Percentiles rank a stretch among this genome's conserved stretches.
Conservation (phyloP, 495 filamentous ascomycete genomes). For the Hyaloscypha hepaticicola region DNA sequence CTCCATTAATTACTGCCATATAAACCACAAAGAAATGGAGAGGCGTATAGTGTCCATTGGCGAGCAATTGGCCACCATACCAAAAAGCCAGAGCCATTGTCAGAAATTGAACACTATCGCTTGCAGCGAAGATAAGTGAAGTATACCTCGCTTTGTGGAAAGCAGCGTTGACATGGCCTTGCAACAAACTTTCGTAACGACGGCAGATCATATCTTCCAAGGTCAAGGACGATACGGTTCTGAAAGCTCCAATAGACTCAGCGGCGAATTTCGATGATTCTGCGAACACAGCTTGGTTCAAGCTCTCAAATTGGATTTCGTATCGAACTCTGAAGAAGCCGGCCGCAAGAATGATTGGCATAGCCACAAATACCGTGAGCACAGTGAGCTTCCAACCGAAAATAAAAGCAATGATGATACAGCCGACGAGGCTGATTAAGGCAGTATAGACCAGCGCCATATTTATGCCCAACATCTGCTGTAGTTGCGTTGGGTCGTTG, state of each 20-base stretch:
- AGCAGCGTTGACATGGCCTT: constrained; percentile 49
- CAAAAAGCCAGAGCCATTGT: constrained; percentile 58
- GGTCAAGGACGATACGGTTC: constrained; percentile 55
- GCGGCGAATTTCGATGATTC: constrained; percentile 57
- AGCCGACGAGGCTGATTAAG: constrained; percentile 48
- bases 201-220: constrained; percentile 51
- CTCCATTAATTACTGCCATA: constrained; percentile 34
- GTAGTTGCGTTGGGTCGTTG: constrained; percentile 57
- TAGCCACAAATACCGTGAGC: constrained; percentile 46
- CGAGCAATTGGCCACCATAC: constrained; percentile 43
- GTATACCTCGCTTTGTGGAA: constrained; percentile 51
- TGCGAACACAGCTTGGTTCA: constrained; percentile 51
- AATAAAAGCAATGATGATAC: constrained; percentile 49
- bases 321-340: constrained; percentile 53
- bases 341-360: constrained; percentile 49
- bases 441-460: constrained; percentile 49
- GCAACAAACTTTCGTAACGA: constrained; percentile 49
- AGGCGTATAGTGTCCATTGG: constrained; percentile 26
- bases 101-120: constrained; percentile 51
- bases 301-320: constrained; percentile 51
- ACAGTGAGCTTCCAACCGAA: constrained; percentile 57
- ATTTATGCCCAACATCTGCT: constrained; percentile 61
- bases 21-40: constrained; percentile 39
- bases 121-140: constrained; percentile 49
- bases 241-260: constrained; percentile 54